phyloP scores from a whole-genome alignment of 768 basidiomycete species.

The Rubroboletus pulcherrimus region DNA sequence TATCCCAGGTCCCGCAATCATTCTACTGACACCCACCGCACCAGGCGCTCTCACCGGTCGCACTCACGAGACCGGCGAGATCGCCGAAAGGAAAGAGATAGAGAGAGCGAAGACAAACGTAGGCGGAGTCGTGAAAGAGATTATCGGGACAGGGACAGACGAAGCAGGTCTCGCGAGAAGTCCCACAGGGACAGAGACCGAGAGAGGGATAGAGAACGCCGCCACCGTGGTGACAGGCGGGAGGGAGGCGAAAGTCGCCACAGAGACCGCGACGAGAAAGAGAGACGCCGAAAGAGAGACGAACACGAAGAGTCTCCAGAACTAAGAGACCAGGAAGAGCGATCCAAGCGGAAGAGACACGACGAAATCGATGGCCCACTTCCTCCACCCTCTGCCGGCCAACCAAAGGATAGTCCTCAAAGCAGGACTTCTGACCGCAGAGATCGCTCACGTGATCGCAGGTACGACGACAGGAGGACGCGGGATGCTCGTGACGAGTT shows the following conservation, averaged over 20 bases:
- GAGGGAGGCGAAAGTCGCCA: constrained; percentile 55
- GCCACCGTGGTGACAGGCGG: constrained; percentile 46
- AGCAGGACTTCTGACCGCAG: constrained; percentile 42
- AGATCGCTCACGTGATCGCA: constrained; percentile 53
- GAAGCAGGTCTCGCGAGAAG: constrained; percentile 49
- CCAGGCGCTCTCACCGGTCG: constrained; percentile 69
- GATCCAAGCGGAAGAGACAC: constrained; percentile 61
- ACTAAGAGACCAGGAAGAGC: constrained; percentile 46
- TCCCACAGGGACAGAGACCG: constrained; percentile 38
- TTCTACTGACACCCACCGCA: constrained; percentile 74
- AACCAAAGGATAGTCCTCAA: constrained; percentile 47
- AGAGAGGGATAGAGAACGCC: constrained; percentile 33
- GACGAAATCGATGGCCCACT: constrained; percentile 51
- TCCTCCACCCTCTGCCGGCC: constrained; percentile 35
- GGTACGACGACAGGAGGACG: constrained; percentile 47
- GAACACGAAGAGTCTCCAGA: constrained; percentile 51
- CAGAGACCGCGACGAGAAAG: constrained; percentile 47
- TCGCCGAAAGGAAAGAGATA: constrained; percentile 47
- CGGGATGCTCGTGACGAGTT: constrained; percentile 55
- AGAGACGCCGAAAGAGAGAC: constrained; percentile 67
- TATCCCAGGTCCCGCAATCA: constrained; percentile 59
- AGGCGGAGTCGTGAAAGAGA: constrained; percentile 60
- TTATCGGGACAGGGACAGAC: constrained; percentile 46
- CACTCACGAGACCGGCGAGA: constrained; percentile 53
- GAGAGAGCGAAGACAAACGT: constrained; percentile 53